Percentiles rank a stretch among this genome's conserved stretches.
phyloP scores from a whole-genome alignment of 73 alveolate genomes.

The Paramecium sexaurelia region DNA sequence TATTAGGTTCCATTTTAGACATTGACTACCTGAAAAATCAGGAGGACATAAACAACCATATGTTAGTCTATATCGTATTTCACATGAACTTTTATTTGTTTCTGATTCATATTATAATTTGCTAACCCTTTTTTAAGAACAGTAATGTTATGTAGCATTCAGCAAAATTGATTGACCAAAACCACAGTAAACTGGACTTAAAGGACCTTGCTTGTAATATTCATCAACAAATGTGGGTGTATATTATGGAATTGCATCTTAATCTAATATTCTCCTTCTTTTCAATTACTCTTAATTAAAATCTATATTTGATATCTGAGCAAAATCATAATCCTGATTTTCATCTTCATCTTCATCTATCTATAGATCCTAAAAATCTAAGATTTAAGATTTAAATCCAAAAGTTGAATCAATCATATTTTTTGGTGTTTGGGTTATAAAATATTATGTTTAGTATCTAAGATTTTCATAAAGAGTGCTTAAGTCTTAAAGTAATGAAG shows the following conservation, averaged over 20 bases:
- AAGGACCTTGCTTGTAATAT: slow-evolving; percentile 13
- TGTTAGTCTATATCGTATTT: background rate
- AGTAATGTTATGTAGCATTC: background rate
- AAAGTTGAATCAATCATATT: background rate
- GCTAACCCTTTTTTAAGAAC: background rate
- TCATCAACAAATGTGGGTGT: background rate
- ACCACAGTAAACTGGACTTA: background rate
- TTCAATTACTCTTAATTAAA: background rate
- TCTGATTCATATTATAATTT: background rate
- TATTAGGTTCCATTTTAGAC: background rate
- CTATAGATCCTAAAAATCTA: background rate
- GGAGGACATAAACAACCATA: slow-evolving; percentile 46
- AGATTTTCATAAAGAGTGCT: background rate
- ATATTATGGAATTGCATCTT: too few species aligned
- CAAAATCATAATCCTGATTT: background rate
- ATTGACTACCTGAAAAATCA: background rate
- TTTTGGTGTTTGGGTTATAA: background rate
- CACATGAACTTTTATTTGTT: background rate
- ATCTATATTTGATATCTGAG: background rate
- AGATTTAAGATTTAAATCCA: background rate
- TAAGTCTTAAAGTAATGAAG: background rate
- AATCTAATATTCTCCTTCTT: background rate
- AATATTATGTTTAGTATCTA: background rate
- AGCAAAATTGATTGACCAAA: slow-evolving; percentile 20
- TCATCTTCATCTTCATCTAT: background rate